Conservation (phyloP, 768 basidiomycete species). For the Arthromyces matolae region DNA sequence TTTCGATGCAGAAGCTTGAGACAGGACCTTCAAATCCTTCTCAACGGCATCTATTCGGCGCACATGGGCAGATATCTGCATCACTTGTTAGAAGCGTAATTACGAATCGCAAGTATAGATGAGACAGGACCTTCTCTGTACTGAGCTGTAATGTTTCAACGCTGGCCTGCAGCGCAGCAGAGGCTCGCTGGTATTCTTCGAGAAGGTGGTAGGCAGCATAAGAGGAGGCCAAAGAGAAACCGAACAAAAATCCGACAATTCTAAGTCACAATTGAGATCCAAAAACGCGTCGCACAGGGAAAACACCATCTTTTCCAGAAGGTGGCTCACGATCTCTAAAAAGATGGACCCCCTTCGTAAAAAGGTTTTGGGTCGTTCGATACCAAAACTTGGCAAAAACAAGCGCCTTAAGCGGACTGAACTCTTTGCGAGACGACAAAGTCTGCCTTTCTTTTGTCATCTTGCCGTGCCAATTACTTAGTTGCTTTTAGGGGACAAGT, state of each 20-base stretch:
- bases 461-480: not conserved
- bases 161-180: slow-evolving; percentile 81
- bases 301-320: slow-evolving; percentile 33
- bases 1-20: slow-evolving; percentile 62
- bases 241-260: slow-evolving; percentile 81
- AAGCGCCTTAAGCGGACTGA: slow-evolving; percentile 58
- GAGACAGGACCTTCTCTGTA: slow-evolving; percentile 64
- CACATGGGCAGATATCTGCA: slow-evolving; percentile 78
- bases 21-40: slow-evolving; percentile 79
- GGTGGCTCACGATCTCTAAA: not conserved
- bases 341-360: slow-evolving; percentile 48
- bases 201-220: slow-evolving; percentile 84
- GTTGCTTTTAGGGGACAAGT: slow-evolving; percentile 61
- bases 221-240: slow-evolving; percentile 86
- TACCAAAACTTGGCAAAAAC: slow-evolving; percentile 62
- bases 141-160: slow-evolving; percentile 83
- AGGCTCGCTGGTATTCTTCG: slow-evolving; percentile 88
- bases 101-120: not conserved
- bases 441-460: slow-evolving; percentile 42
- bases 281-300: slow-evolving; percentile 26
- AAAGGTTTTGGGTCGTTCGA: slow-evolving; percentile 36
- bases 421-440: slow-evolving; percentile 65
- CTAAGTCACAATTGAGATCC: slow-evolving; percentile 32
- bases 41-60: slow-evolving; percentile 83
- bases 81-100: not conserved